Evolutionary conservation across 495 filamentous ascomycete genomes (phyloP), one percentile per base, ranked within the genome.

Genomic region (Rusavskia elegans): DNA sequence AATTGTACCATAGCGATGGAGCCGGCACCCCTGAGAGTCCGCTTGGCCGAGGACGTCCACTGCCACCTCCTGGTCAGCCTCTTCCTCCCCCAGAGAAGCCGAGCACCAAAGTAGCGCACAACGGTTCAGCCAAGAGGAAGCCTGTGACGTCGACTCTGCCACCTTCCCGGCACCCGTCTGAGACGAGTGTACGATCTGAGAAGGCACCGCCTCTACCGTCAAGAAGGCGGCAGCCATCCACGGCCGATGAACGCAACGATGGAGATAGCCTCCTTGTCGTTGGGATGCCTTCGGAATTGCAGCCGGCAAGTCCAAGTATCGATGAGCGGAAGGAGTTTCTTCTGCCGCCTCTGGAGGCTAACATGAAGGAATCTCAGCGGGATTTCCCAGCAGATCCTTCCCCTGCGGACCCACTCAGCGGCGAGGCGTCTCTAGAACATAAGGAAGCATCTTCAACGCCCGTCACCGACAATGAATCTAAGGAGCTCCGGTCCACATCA

Each of bases 21-120:
- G 67, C 63, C 55, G 70, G 68, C n/a, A 78, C 80, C 37, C 74
- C 78, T 13, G 71, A 76, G 37, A 75, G 80, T 57, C 82, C 85
- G 30, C 85, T 90, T 63, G 82, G 84, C 5, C 78, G 83, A 27
- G 83, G 85, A 3, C 68, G 70, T 59, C 69, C 71, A 23, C 61
- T 76, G 48, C 70, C 72, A 52, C 70, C 72, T 21, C 66, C 70
- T 21, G 70, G 75, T 8, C 82, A 78, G 16, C 83, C 82, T 7
- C 71, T 90, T 2, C 85, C 86, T n/a, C 82, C 78, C 8, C 84
- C 85, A 6, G 80, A 83, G 35, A 78, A 74, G 29, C 82, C 82
- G 54, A 76, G 74, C 23, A 68, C 74, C 35, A 78, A 77, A 55
- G 72, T 71, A 9, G 68, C 73, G 19, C 70, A 81, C 0, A 71